These are phyloP conservation scores for Globisporangium nagaii DNA, from an alignment of 352 stramenopile genomes.

Conservation along the genomic window DNA sequence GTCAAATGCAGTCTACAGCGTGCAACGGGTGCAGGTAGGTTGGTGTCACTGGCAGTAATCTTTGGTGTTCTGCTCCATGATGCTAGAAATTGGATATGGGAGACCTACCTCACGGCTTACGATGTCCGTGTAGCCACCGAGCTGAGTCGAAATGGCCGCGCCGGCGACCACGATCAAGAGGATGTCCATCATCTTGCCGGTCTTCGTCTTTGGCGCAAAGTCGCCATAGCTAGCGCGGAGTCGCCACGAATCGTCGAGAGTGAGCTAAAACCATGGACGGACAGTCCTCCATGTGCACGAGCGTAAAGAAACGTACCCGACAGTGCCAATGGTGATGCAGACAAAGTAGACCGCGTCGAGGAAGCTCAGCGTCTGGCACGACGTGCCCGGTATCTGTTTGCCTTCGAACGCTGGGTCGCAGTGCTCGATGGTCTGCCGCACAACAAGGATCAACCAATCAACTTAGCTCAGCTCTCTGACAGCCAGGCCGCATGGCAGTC, in stretches of 20 bases:
- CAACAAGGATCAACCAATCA: too few relatives aligned
- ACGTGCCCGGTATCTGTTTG: constrained; percentile 17
- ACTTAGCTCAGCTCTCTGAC: too few relatives aligned
- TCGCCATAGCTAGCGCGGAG: constrained; percentile 75
- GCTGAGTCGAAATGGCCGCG: constrained; percentile 57
- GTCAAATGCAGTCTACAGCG: constrained; percentile 61
- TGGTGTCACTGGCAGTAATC: too few relatives aligned
- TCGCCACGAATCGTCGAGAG: too few relatives aligned
- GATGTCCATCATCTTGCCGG: constrained; percentile 64
- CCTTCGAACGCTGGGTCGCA: constrained; percentile 28
- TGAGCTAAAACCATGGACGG: too few relatives aligned
- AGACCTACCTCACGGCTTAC: constrained; percentile 52
- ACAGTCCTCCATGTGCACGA: too few relatives aligned
- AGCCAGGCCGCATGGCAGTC: too few relatives aligned
- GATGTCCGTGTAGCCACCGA: constrained; percentile 66
- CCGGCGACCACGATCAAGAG: constrained; percentile 71
- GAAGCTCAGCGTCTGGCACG: constrained; percentile 68
- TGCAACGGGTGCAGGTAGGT: too few relatives aligned
- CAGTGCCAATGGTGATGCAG: constrained; percentile 79
- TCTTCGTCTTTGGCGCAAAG: constrained; percentile 50
- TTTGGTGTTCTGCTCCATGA: too few relatives aligned
- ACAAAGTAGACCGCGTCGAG: constrained; percentile 81
- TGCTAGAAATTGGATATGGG: too few relatives aligned
- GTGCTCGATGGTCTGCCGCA: constrained; percentile 53
- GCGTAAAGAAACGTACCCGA: constrained; percentile 37